Evolutionary conservation across 441 rosid species (phyloP).

Genomic region (Euphorbia celastroides): DNA sequence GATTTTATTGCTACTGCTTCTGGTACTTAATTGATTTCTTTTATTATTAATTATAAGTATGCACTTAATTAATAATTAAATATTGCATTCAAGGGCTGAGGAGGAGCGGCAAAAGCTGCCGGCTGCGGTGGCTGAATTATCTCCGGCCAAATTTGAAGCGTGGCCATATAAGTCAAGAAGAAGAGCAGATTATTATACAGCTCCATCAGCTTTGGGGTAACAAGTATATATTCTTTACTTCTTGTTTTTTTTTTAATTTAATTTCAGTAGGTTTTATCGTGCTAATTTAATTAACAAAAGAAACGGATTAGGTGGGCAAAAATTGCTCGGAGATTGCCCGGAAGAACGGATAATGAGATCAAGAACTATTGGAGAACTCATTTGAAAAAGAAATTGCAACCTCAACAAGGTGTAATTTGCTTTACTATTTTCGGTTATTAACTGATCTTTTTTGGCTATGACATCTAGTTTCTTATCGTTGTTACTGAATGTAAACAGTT

Average conservation of each 20-base stretch:
- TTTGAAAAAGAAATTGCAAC: conserved; percentile 41
- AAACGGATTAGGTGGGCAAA: conserved; percentile 47
- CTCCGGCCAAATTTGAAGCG: conserved; percentile 55
- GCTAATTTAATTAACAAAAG: too few species aligned
- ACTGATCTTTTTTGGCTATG: neutral
- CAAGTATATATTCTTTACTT: conserved; percentile 36
- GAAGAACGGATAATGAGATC: conserved; percentile 75
- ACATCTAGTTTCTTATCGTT: too few species aligned
- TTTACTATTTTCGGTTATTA: too few species aligned
- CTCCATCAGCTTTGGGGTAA: conserved; percentile 68
- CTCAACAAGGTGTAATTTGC: conserved; percentile 37
- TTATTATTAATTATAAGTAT: too few species aligned
- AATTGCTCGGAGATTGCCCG: conserved; percentile 67
- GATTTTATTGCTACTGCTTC: conserved; percentile 58
- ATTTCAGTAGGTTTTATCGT: too few species aligned
- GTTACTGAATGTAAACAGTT: too few species aligned
- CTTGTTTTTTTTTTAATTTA: neutral
- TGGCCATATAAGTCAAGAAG: conserved; percentile 48
- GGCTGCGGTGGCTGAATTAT: conserved; percentile 73
- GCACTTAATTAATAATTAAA: too few species aligned
- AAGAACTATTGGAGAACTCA: conserved; percentile 79
- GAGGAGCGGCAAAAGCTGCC: conserved; percentile 77
- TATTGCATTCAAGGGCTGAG: conserved; percentile 54
- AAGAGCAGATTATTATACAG: conserved; percentile 44
- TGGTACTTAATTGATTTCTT: conserved; percentile 20